Evolutionary conservation across 139 green algal genomes (phyloP).

Genomic region (Coelastrella sp.): DNA sequence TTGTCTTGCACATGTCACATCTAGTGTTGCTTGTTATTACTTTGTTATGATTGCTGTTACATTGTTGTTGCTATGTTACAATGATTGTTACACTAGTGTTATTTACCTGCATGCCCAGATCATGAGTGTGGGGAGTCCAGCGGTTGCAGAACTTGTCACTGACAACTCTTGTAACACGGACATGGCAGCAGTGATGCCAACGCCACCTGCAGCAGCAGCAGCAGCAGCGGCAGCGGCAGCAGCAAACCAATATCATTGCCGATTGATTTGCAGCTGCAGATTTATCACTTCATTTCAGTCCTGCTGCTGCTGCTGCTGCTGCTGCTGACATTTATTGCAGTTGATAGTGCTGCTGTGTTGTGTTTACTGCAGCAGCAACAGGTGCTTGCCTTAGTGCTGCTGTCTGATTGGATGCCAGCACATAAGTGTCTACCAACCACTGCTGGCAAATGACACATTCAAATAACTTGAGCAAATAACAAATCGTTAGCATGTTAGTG

Average conservation of each 20-base stretch:
- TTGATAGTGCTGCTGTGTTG: neutral
- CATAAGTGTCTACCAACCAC: no score
- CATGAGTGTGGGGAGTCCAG: neutral
- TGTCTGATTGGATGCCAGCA: no score
- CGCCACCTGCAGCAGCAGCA: constrained; percentile 7
- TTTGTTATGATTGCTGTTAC: no score
- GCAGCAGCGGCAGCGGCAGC: neutral
- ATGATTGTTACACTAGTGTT: no score
- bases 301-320: constrained; percentile 14
- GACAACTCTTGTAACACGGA: constrained; percentile 38
- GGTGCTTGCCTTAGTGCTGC: no score
- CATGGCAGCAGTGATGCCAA: constrained; percentile 16
- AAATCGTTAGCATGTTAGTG: neutral
- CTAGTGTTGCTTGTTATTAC: no score
- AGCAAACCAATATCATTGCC: neutral
- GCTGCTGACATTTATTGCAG: neutral
- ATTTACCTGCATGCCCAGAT: constrained; percentile 33
- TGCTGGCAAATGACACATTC: no score
- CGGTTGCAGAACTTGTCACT: neutral
- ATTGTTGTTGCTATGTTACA: no score
- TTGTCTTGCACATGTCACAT: no score
- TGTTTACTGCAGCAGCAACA: no score
- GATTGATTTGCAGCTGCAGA: neutral
- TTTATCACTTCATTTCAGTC: neutral
- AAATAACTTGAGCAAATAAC: no score